Conservation (phyloP, 768 basidiomycete genomes). For the Leucocoprinus leucothites region DNA sequence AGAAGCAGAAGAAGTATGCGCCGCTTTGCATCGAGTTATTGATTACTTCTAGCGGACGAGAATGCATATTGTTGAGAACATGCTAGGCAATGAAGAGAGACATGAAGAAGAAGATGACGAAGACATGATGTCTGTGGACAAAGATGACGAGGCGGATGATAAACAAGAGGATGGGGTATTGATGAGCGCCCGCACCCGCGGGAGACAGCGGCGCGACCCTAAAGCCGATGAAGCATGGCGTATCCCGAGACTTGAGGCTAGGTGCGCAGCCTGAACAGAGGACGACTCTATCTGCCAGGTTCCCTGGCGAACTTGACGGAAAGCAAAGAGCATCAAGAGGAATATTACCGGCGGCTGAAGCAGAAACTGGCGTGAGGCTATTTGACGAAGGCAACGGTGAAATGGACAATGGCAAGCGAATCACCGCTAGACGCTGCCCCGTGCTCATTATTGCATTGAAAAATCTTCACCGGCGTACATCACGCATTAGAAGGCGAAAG, state of each 20-base stretch:
- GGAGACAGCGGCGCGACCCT: conserved; percentile 5
- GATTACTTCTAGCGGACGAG: conserved; percentile 40
- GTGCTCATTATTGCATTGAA: too few species aligned
- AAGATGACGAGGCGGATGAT: conserved; percentile 6
- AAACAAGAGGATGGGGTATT: background rate
- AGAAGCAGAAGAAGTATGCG: conserved; percentile 55
- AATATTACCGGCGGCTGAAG: conserved; percentile 9
- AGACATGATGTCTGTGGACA: background rate
- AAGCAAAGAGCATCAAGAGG: conserved; percentile 3
- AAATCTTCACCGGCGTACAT: background rate
- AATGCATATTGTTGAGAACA: conserved; percentile 20
- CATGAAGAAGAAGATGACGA: conserved; percentile 5
- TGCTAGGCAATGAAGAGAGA: conserved; percentile 5
- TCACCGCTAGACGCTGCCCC: background rate
- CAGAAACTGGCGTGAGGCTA: background rate
- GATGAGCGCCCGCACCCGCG: conserved; percentile 4
- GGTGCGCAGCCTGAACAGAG: background rate
- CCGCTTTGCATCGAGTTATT: conserved; percentile 43
- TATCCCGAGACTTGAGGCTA: background rate
- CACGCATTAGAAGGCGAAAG: too few species aligned
- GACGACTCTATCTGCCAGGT: background rate
- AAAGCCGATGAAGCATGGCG: background rate
- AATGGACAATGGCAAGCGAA: conserved; percentile 8
- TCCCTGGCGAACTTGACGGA: conserved; percentile 10
- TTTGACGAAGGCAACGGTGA: background rate